These are phyloP conservation scores for Stagonosporopsis tanaceti DNA, from an alignment of 2,329 filamentous ascomycete species.

Conservation along the genomic window DNA sequence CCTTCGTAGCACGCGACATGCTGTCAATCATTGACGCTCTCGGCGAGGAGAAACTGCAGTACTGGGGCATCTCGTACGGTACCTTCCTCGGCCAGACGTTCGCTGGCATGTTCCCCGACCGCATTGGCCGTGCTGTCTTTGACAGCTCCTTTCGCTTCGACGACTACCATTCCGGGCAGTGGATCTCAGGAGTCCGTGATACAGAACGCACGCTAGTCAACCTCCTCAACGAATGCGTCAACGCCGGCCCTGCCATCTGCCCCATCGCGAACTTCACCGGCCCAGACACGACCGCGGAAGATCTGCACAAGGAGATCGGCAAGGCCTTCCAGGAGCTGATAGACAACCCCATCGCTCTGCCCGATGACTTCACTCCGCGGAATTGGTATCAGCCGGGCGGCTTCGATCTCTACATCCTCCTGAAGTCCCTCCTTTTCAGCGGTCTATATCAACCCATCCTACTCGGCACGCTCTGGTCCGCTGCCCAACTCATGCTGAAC, in stretches of 20 bases:
- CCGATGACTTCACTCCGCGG: constrained; percentile 11
- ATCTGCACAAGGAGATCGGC: constrained; percentile 16
- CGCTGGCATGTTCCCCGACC: constrained; percentile 51
- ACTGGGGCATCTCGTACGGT: constrained; percentile 55
- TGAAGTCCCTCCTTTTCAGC: constrained; percentile 16
- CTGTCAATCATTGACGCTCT: constrained; percentile 29
- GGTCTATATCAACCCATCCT: constrained; percentile 13
- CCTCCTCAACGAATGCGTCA: constrained; percentile 24
- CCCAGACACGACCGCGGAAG: constrained; percentile 19
- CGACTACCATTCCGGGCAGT: constrained; percentile 23
- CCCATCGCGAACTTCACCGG: constrained; percentile 23
- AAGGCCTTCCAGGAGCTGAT: constrained; percentile 22
- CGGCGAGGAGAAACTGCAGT: constrained; percentile 30
- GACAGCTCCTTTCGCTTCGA: constrained; percentile 36
- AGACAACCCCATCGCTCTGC: constrained; percentile 21
- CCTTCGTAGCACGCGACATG: constrained; percentile 28
- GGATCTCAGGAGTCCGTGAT: constrained; percentile 20
- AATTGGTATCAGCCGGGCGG: constrained; percentile 23
- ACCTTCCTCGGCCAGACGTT: constrained; percentile 57
- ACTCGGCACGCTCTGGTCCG: not conserved
- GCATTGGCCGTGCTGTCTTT: constrained; percentile 47
- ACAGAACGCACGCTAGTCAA: constrained; percentile 23
- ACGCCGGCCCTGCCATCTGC: constrained; percentile 16
- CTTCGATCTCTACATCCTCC: constrained; percentile 4
- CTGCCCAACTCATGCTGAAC: constrained; percentile 6